phyloP scores from a whole-genome alignment of 441 rosid species.

The Pelargonium exstipulatum region DNA sequence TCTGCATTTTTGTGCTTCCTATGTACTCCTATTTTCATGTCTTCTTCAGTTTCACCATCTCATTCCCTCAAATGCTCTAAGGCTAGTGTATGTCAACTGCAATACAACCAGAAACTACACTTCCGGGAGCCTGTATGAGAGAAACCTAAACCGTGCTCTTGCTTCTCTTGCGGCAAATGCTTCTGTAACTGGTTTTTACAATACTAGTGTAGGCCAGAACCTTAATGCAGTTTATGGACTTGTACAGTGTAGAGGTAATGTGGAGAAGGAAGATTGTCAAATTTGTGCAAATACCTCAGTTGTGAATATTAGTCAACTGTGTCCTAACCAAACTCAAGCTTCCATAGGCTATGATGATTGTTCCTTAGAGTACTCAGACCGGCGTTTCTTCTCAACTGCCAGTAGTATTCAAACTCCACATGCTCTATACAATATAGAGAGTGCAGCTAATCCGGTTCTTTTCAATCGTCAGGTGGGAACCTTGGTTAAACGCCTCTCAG shows the following conservation, averaged over 20 bases:
- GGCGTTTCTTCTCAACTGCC: conserved; percentile 18
- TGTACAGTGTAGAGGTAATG: conserved; percentile 24
- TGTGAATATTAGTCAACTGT: conserved; percentile 14
- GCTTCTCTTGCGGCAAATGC: conserved; percentile 25
- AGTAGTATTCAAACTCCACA: background rate
- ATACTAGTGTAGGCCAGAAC: conserved; percentile 12
- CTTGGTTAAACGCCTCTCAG: conserved; percentile 16
- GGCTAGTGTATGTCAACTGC: conserved; percentile 6
- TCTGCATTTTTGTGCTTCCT: background rate
- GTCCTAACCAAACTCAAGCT: conserved; percentile 28
- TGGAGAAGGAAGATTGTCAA: conserved; percentile 22
- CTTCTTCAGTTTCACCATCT: conserved; percentile 8
- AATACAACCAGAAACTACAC: conserved; percentile 18
- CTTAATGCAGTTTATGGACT: conserved; percentile 22
- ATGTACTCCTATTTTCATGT: conserved; percentile 8
- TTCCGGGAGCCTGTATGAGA: conserved; percentile 19
- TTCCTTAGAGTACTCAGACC: conserved; percentile 20
- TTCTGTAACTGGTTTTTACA: conserved; percentile 21
- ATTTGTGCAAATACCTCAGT: conserved; percentile 15
- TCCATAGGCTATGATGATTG: conserved; percentile 17
- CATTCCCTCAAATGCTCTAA: background rate
- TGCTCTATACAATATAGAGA: background rate
- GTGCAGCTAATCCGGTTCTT: background rate
- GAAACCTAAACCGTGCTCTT: conserved; percentile 21
- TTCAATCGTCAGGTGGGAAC: conserved; percentile 19